Evolutionary conservation across 2,329 filamentous ascomycete species (phyloP), one percentile per base, ranked within the genome.

Genomic region (Botrytis fabae): DNA sequence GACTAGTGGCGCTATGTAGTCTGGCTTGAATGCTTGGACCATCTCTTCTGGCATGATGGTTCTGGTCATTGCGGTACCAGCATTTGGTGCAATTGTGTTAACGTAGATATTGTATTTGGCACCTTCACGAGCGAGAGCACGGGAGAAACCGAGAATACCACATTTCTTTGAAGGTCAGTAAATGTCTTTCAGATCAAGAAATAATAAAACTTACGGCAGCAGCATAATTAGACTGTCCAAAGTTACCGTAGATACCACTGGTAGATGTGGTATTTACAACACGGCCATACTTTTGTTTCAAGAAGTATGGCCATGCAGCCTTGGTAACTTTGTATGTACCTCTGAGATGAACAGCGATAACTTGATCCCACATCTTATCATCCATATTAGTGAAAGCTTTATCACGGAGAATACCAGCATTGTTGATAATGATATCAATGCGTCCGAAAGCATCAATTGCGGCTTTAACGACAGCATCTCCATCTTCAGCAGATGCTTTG

Each of bases 381-480:
- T 95, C 93, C 95, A 99, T 98, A 87, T 98, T 98, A 83, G 88
- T 88, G 83, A 99, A 99, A 59, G 96, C 95, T 90, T 98, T 98
- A 87, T 99, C 96, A 66, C 96, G 91, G 71, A 99, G 90, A 79
- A 99, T 99, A 80, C 96, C 96, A 70, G 96, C 96, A 81, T 99
- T 99, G 90, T 99, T 99, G 86, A 99, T 88, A 76, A 99, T 84
- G 76, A 99, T 95, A 81, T 99, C 96, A 79, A 99, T 89, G 79
- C 96, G 93, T 79, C 96, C 96, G 82, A 93, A 98, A 59, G 92
- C 91, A 81, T 98, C 95, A 80, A 99, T 97, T 72, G 95, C 95
- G 73, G 89, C 91, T 88, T 98, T 97, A 79, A 99, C 91, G 64
- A 98, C 93, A 57, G 88, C 88, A 72, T 98, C 95, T 64, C 96